Evolutionary conservation across 371 early-diverging fungal genomes (phyloP).

Genomic region (Mucor plumbeus): DNA sequence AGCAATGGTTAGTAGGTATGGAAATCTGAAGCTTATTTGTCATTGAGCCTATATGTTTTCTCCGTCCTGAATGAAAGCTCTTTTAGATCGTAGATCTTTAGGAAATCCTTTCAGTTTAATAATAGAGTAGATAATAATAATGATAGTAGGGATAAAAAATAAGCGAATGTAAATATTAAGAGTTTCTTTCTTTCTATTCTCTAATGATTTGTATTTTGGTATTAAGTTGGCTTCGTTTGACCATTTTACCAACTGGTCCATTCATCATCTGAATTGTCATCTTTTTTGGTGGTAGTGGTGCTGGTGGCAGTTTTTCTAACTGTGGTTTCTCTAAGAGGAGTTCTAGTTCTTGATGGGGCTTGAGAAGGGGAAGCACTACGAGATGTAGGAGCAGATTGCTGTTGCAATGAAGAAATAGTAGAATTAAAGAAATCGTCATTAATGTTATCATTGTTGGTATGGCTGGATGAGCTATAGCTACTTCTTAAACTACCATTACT

Average conservation of each 20-base stretch:
- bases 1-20: too few species aligned
- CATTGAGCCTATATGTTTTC: too few species aligned
- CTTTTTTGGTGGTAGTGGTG: conserved; percentile 21
- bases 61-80: too few species aligned
- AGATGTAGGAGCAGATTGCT: conserved; percentile 38
- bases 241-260: conserved; percentile 54
- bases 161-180: not conserved
- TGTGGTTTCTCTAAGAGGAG: conserved; percentile 40
- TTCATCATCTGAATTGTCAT: conserved; percentile 60
- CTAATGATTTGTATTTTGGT: not conserved
- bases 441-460: conserved; percentile 13
- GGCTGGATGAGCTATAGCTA: conserved; percentile 15
- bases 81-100: too few species aligned
- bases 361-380: conserved; percentile 43
- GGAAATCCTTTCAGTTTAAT: not conserved
- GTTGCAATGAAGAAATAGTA: conserved; percentile 49
- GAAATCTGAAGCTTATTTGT: too few species aligned
- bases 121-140: not conserved
- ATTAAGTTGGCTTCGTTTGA: not conserved
- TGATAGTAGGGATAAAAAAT: too few species aligned
- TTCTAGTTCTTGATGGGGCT: conserved; percentile 32
- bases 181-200: not conserved
- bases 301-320: conserved; percentile 11
- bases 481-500: conserved; percentile 24
- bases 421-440: conserved; percentile 53